Percentiles rank a stretch among this genome's conserved stretches.
phyloP scores from a whole-genome alignment of 2,329 filamentous ascomycete species.

The Chaetomium sp. region DNA sequence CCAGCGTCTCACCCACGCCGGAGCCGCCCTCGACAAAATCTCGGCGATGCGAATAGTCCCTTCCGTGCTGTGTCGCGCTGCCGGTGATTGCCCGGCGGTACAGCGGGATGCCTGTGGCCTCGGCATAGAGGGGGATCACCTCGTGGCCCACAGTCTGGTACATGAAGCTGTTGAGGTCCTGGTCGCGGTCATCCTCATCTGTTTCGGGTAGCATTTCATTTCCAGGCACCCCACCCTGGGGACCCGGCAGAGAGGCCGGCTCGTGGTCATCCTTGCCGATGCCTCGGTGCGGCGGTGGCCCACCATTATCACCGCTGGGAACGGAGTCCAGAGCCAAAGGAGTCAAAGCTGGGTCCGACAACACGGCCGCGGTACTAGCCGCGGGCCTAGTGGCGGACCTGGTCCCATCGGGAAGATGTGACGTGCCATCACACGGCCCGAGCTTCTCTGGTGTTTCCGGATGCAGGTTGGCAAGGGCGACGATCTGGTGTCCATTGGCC shows the following conservation, averaged over 20 bases:
- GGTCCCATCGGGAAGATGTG: constrained; percentile 3
- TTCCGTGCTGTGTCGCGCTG: constrained; percentile 59
- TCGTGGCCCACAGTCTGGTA: constrained; percentile 95
- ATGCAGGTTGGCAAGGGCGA: constrained; percentile 85
- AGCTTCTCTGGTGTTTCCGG: constrained; percentile 35
- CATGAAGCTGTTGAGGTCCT: constrained; percentile 96
- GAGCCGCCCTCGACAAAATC: not conserved
- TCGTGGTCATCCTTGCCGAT: constrained; percentile 8
- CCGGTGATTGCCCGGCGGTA: constrained; percentile 76
- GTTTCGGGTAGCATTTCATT: constrained; percentile 28
- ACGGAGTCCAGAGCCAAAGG: not conserved
- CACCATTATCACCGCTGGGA: constrained; percentile 2
- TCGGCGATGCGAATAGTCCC: constrained; percentile 53
- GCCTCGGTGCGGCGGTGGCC: constrained; percentile 1
- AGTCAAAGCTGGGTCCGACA: not conserved
- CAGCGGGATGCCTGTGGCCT: constrained; percentile 72
- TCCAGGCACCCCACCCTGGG: constrained; percentile 8
- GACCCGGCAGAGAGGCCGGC: constrained; percentile 7
- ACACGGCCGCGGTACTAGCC: constrained; percentile 16
- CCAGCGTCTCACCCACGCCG: not conserved
- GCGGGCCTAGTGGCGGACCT: constrained; percentile 4
- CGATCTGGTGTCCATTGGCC: constrained; percentile 73
- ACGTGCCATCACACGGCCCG: not conserved
- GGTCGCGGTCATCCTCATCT: constrained; percentile 41
- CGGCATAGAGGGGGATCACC: constrained; percentile 76